Evolutionary conservation across 306 rosid genomes (phyloP), one percentile per base, ranked within the genome.

Genomic region (Glycine soja): DNA sequence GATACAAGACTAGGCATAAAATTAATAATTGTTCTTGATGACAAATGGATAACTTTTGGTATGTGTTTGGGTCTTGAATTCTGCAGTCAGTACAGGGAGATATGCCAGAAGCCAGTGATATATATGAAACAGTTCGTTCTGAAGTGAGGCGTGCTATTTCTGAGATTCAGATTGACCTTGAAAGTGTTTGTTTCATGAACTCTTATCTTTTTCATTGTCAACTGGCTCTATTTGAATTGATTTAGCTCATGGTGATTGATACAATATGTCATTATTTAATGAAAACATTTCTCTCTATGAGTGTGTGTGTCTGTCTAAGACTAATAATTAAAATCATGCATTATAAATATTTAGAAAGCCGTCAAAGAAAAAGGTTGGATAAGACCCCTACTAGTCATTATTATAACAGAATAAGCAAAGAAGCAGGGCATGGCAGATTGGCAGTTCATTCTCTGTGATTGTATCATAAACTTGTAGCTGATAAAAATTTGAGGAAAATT

Each of bases 61-160:
- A 19, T 59, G 56, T 67, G 18, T 43, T 10, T 42, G 62, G 75
- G 32, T 24, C 62, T 14, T 61, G 51, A 68, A 70, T 72, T 82
- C 77, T 83, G 77, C 88, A 95, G 97, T 84, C 89, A 9, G 89
- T 54, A 66, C 86, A 79, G 47, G 86, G 70, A 74, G 81, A 85
- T 75, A 52, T 66, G 16, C 67, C 84, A 62, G 92, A 83, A 86
- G 83, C 83, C 45, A 76, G 83, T 65, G 90, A 87, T 80, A 87
- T 95, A 76, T 90, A 91, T 87, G 96, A 93, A 86, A 89, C 97
- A 11, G 97, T 93, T 79, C 92, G 97, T 38, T 85, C 89, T 47
- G 98, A 95, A 93, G 97, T 95, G 76, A 90, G 96, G 81, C 96
- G 93, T 38, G 99, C 94, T 67, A 88, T 95, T 77, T 88, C 89